Evolutionary conservation across 108 stramenopile species (phyloP).

Genomic region (Fragilariopsis cylindrus): DNA sequence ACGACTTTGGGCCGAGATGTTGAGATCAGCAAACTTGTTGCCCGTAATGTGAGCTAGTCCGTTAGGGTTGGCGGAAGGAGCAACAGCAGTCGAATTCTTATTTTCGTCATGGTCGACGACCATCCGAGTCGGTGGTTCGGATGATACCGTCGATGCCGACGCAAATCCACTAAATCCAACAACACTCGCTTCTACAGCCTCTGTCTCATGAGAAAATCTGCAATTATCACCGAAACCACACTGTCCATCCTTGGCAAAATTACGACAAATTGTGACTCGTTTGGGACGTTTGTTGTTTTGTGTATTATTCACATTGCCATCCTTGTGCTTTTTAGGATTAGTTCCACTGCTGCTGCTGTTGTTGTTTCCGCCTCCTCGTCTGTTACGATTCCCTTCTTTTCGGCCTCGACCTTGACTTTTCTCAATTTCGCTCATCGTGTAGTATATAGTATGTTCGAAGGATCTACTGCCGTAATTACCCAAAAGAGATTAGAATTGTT

Average conservation of each 20-base stretch:
- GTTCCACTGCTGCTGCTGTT: not conserved
- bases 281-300: slow-evolving; percentile 15
- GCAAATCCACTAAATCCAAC: not conserved
- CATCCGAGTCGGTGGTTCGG: not conserved
- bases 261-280: slow-evolving; percentile 11
- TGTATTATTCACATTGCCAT: not conserved
- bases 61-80: not conserved
- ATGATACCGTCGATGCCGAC: not conserved
- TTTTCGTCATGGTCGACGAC: not conserved
- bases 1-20: slow-evolving; percentile 31
- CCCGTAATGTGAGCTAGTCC: slow-evolving; percentile 31
- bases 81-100: not conserved
- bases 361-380: not conserved
- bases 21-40: slow-evolving; percentile 44
- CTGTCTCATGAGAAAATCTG: slow-evolving; percentile 8
- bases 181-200: not conserved
- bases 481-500: too few relatives aligned
- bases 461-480: too few relatives aligned
- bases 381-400: not conserved
- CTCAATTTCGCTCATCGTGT: too few relatives aligned
- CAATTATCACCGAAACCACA: slow-evolving; percentile 23
- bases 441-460: too few relatives aligned
- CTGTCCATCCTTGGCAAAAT: slow-evolving; percentile 14
- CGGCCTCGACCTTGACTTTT: too few relatives aligned
- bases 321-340: slow-evolving; percentile 1